Conservation (phyloP, 495 filamentous ascomycete genomes). For the Annulohypoxylon stygium region DNA sequence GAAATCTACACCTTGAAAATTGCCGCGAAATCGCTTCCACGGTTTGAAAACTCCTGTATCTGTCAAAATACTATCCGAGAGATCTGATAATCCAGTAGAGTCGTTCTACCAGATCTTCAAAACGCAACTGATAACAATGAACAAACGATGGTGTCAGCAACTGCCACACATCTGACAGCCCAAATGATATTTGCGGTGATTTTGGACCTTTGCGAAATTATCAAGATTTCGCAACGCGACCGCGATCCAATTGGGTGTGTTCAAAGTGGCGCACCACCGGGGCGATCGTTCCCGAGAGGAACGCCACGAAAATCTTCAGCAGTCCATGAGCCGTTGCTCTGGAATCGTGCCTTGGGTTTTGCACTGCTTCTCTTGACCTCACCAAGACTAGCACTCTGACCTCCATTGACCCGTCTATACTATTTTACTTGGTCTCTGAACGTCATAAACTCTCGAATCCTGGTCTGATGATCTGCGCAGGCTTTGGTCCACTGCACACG, state of each 20-base stretch:
- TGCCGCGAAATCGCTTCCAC: not conserved
- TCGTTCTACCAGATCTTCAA: slow-evolving; percentile 1
- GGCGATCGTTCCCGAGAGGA: not conserved
- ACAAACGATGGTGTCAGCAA: not conserved
- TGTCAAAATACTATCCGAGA: slow-evolving; percentile 10
- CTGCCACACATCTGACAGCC: slow-evolving; percentile 13
- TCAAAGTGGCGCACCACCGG: slow-evolving; percentile 13
- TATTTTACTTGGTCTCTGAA: slow-evolving; percentile 61
- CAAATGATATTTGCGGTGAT: slow-evolving; percentile 5
- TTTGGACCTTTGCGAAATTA: slow-evolving; percentile 17
- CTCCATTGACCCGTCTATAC: slow-evolving; percentile 18
- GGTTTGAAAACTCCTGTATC: not conserved
- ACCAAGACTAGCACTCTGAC: slow-evolving; percentile 11
- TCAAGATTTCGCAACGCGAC: not conserved
- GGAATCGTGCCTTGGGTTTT: not conserved
- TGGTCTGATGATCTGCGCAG: slow-evolving; percentile 72
- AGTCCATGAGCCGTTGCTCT: not conserved
- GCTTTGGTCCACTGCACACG: slow-evolving; percentile 74
- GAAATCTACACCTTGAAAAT: not conserved
- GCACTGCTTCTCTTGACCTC: not conserved
- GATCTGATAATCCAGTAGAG: slow-evolving; percentile 11
- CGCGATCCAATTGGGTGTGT: slow-evolving; percentile 23
- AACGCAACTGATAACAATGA: not conserved
- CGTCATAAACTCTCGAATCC: slow-evolving; percentile 70
- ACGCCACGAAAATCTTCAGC: not conserved